Base-by-base conservation (phyloP, 768 basidiomycete genomes). In the Mycena leptocephala region DNA sequence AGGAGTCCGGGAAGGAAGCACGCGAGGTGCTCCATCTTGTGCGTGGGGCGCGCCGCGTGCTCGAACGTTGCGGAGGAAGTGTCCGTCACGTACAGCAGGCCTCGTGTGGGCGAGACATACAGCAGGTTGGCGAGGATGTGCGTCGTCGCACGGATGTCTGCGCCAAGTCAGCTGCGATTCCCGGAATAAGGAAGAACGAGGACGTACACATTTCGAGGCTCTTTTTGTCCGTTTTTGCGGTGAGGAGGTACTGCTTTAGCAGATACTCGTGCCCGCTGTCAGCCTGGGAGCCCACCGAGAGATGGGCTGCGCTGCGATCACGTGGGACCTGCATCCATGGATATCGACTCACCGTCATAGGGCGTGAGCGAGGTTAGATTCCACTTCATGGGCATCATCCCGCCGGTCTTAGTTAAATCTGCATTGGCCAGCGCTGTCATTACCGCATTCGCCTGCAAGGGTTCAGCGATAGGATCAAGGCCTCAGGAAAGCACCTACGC, bases 261-360 rank as follows among this genome's bases (percentile, higher is more conserved):
- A 93, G 89, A 79, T 95, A 95, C 83, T 95, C 95, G 75, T 95
- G 94, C 14, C 89, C 90, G 79, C 95, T 95, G 79, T 95, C 95
- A 8, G 93, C 92, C 66, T 88, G 87, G 9, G 90, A 91, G 32
- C 94, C 95, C 9, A 95, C 90, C 1, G 93, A 92, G 8, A 93
- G 72, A 78, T 84, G 89, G 22, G 80, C 89, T 78, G 55, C 1
- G n/a, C 5, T 1, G 28, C 18, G 6, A 35, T 75, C 88, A 81
- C 33, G 43, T 14, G 37, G 76, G 58, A 37, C 69, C 46, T 55
- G 20, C 67, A n/a, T n/a, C 32, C 20, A 65, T n/a, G 35, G 32
- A 24, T 26, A n/a, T 22, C 22, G 18, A 46, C 88, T 37, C 72
- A 94, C 93, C 76, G 72, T 89, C 86, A 69, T 76, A 74, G 1